These are phyloP conservation scores for Alloteropsis semialata DNA, from an alignment of 176 grass and related monocot genomes.

Conservation along the genomic window DNA sequence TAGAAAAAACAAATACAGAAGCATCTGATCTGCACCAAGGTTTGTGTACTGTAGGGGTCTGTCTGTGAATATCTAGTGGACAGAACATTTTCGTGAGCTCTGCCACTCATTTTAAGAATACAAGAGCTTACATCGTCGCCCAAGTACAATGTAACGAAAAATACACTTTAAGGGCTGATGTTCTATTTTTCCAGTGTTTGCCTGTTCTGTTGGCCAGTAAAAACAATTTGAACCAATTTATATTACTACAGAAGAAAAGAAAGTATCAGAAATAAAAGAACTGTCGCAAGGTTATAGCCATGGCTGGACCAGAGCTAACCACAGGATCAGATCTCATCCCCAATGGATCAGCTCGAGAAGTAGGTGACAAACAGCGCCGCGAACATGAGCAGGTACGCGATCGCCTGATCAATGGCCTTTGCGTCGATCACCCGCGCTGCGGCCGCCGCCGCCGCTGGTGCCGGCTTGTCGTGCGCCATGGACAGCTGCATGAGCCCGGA, in stretches of 20 bases:
- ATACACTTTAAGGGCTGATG: too few species aligned
- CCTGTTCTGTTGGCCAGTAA: too few species aligned
- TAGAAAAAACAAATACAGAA: too few species aligned
- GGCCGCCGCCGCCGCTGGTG: background rate
- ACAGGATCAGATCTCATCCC: background rate
- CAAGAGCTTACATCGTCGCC: too few species aligned
- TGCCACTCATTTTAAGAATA: too few species aligned
- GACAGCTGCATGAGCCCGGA: conserved; percentile 30
- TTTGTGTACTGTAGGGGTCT: too few species aligned
- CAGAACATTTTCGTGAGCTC: too few species aligned
- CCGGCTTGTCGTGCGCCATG: conserved; percentile 10
- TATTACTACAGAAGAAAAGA: background rate
- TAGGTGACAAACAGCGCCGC: conserved; percentile 19
- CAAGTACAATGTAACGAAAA: too few species aligned
- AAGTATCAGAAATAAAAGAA: background rate
- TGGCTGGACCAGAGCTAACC: background rate
- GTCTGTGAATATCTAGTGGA: too few species aligned
- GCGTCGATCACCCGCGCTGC: background rate
- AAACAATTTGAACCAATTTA: too few species aligned
- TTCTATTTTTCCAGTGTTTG: too few species aligned
- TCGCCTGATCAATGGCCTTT: conserved; percentile 17
- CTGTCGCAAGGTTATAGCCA: background rate
- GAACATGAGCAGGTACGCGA: conserved; percentile 31
- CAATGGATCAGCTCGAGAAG: background rate
- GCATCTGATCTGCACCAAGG: too few species aligned